These are phyloP conservation scores for Cercospora canescens DNA, from an alignment of 2,329 filamentous ascomycete species.

Conservation along the genomic window DNA sequence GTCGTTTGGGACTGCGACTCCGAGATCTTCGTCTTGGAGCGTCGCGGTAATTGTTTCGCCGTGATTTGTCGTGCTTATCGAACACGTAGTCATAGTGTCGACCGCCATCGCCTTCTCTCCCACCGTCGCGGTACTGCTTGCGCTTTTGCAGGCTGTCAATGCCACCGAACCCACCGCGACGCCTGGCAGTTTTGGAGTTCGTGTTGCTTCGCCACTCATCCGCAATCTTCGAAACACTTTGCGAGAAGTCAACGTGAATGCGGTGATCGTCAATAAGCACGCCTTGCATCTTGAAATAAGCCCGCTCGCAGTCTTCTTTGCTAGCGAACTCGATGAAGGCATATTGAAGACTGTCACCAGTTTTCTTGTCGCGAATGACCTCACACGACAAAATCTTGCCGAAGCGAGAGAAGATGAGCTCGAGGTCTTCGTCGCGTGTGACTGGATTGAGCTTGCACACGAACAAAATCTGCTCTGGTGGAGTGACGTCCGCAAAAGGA, in stretches of 20 bases:
- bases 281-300: conserved; percentile 98
- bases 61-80: conserved; percentile 57
- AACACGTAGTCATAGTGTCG: conserved; percentile 78
- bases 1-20: conserved; percentile 32
- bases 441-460: conserved; percentile 98
- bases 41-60: conserved; percentile 12
- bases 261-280: conserved; percentile 95
- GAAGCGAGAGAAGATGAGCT: conserved; percentile 95
- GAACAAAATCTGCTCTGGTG: conserved; percentile 94
- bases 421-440: conserved; percentile 88
- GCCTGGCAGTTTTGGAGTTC: conserved; percentile 72
- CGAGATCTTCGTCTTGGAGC: conserved; percentile 24
- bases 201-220: conserved; percentile 86
- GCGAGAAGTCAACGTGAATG: conserved; percentile 98
- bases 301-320: conserved; percentile 87
- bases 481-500: conserved; percentile 95
- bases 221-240: conserved; percentile 84
- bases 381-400: conserved; percentile 94
- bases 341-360: conserved; percentile 93
- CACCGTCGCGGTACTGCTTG: conserved; percentile 71
- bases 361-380: conserved; percentile 90
- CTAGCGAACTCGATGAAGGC: conserved; percentile 97
- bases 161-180: conserved; percentile 82
- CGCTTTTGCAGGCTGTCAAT: conserved; percentile 86
- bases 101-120: conserved; percentile 38